These are phyloP conservation scores for Annulohypoxylon moriforme DNA, from an alignment of 495 filamentous ascomycete genomes.

Conservation along the genomic window DNA sequence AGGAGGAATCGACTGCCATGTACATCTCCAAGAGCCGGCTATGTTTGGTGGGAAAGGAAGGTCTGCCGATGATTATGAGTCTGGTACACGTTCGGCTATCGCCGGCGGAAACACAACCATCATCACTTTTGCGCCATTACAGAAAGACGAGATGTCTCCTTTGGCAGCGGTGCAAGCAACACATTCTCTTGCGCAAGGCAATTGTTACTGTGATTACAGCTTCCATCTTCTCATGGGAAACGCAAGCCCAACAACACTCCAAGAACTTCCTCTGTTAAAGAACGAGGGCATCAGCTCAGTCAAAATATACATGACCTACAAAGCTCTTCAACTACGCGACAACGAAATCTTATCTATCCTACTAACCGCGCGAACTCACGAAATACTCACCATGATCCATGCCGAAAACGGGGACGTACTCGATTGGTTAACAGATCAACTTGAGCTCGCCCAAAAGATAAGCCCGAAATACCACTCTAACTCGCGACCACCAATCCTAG, in stretches of 20 bases:
- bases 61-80: slow-evolving; percentile 64
- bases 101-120: slow-evolving; percentile 71
- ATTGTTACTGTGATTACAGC: neutral
- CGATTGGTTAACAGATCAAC: neutral
- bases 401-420: neutral
- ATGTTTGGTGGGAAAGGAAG: slow-evolving; percentile 60
- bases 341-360: neutral
- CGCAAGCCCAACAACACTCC: neutral
- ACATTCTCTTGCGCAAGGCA: neutral
- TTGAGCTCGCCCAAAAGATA: neutral
- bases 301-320: neutral
- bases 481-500: neutral
- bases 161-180: neutral
- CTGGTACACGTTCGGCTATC: slow-evolving; percentile 67
- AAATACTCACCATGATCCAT: neutral
- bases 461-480: neutral
- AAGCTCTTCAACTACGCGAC: neutral
- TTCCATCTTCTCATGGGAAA: neutral
- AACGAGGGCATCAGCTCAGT: neutral
- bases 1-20: slow-evolving; percentile 59
- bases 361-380: neutral
- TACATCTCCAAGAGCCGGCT: slow-evolving; percentile 57
- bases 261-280: neutral
- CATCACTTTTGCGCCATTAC: slow-evolving; percentile 68
- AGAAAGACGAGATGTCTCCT: slow-evolving; percentile 60